phyloP scores from a whole-genome alignment of 1,284 basidiomycete genomes.

The Irpex sp. region DNA sequence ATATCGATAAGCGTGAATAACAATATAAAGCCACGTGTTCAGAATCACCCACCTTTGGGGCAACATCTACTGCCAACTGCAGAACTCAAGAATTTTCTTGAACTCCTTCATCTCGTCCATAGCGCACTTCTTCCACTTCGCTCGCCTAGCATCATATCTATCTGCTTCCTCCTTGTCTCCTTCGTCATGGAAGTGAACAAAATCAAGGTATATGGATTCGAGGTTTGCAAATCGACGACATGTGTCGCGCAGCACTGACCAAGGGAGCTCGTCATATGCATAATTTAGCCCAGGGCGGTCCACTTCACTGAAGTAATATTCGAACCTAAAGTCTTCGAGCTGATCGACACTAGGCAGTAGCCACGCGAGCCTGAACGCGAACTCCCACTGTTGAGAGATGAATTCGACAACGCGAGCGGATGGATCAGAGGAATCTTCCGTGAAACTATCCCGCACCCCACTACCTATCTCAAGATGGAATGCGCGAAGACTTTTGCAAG shows the following conservation, averaged over 20 bases:
- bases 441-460: no score
- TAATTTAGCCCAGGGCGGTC: neutral
- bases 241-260: neutral
- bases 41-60: no score
- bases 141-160: neutral
- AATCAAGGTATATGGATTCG: neutral
- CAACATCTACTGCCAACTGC: neutral
- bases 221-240: neutral
- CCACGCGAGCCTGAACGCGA: neutral
- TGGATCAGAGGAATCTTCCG: no score
- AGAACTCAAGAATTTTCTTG: neutral
- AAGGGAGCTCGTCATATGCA: neutral
- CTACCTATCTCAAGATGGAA: no score
- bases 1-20: no score
- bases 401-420: no score
- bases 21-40: no score
- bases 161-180: neutral
- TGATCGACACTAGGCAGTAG: neutral
- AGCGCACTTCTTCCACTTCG: neutral
- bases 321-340: neutral
- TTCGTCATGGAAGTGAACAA: neutral
- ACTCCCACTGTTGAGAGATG: no score
- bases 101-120: neutral
- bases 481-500: no score
- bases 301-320: neutral